phyloP scores from a whole-genome alignment of 148 eudicot species.

The Rhododendron simsii region DNA sequence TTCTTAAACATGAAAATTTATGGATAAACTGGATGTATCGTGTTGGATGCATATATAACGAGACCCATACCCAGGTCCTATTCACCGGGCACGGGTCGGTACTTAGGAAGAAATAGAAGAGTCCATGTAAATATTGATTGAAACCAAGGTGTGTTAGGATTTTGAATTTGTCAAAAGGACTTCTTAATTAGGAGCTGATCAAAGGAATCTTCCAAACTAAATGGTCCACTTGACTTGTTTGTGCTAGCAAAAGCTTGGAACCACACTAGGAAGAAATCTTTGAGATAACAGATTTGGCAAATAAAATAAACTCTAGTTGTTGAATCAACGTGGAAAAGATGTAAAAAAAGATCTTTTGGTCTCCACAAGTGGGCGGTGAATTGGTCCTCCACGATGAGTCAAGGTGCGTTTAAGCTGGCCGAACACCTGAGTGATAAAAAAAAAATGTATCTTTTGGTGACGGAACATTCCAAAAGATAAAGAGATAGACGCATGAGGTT shows the following conservation, averaged over 20 bases:
- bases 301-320: not conserved
- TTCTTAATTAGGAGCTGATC: too few relatives aligned
- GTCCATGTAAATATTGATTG: not conserved
- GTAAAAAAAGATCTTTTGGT: not conserved
- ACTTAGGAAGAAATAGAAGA: not conserved
- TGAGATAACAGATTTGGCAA: not conserved
- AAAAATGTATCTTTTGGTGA: not conserved
- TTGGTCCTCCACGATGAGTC: not conserved
- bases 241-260: not conserved
- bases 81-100: not conserved
- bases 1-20: not conserved
- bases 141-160: not conserved
- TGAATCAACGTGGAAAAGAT: not conserved
- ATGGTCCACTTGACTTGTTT: not conserved
- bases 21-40: too few relatives aligned
- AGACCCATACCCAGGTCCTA: too few relatives aligned
- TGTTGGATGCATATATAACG: too few relatives aligned
- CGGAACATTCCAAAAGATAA: constrained; percentile 27
- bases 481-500: constrained; percentile 15
- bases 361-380: not conserved
- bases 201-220: too few relatives aligned
- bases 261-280: constrained; percentile 14
- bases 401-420: not conserved
- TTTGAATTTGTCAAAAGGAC: not conserved
- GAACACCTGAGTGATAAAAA: too few relatives aligned